A percentile compares a stretch with the other conserved stretches of the same genome.
Evolutionary conservation across 352 stramenopile species (phyloP).

Genomic region (Globisporangium apiculatum): DNA sequence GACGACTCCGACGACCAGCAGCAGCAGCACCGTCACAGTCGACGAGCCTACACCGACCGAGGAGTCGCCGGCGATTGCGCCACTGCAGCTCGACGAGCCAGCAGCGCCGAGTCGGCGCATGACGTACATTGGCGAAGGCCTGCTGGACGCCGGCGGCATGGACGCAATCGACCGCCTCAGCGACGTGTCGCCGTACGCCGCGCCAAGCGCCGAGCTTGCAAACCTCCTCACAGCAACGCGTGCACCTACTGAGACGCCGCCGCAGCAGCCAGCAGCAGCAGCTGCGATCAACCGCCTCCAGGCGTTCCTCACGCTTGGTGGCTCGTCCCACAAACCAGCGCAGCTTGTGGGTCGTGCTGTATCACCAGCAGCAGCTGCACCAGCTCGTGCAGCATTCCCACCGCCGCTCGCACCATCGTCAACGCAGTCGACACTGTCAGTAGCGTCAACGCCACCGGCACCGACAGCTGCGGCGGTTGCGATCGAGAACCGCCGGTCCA

Average conservation of each 20-base stretch:
- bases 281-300: conserved; percentile 1
- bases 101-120: conserved; percentile 25
- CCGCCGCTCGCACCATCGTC: background rate
- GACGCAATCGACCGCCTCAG: conserved; percentile 46
- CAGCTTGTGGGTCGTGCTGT: background rate
- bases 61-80: background rate
- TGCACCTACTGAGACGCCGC: too few species aligned
- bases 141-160: conserved; percentile 37
- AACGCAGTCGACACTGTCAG: too few species aligned
- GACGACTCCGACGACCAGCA: background rate
- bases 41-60: too few species aligned
- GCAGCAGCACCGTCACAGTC: background rate
- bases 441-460: background rate
- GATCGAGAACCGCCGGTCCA: conserved; percentile 40
- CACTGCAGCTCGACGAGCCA: background rate
- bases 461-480: background rate
- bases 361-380: background rate
- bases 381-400: background rate
- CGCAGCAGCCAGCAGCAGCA: background rate
- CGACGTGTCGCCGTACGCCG: conserved; percentile 23
- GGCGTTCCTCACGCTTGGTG: conserved; percentile 2
- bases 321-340: background rate
- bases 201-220: conserved; percentile 23
- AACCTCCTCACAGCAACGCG: background rate
- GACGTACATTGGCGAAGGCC: conserved; percentile 65